Base-by-base conservation (phyloP, 169 alveolate species). In the Ichthyophthirius multifiliis region DNA sequence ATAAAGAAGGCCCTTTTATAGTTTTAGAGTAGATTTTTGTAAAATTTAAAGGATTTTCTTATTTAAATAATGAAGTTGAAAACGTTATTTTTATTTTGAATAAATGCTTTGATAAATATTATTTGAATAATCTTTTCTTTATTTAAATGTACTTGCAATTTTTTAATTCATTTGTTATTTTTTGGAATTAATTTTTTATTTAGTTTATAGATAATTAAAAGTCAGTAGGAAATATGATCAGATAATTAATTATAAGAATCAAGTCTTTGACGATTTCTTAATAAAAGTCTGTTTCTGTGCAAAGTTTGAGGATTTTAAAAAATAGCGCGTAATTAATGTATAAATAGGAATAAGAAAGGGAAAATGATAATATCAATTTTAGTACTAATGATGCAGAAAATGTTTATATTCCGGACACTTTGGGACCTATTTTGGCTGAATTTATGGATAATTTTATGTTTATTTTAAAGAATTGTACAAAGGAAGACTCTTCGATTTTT, bases 1-100 rank as follows among this genome's bases (percentile, higher is more conserved):
- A 55, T 5, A 55, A 55, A 55, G 71, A 55, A 55, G 71, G 71
- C 31, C 71, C 71, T 3, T 55, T 55, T 9, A 55, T 34, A 55
- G 31, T 27, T 18, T 27, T 55, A 39, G 71, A 55, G 23, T 16
- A 55, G 31, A n/a, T 55, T 4, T 55, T 55, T 55, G 71, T 55
- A 6, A 55, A 55, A 55, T 55, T 55, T 7, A 27, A 55, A 27
- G 71, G 71, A 2, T 55, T 55, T 55, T 39, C 23, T 23, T 55
- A 55, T 23, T 39, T 55, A 10, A 10, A 34, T 3, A 55, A 55
- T 55, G 71, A 55, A 10, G 71, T 55, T 4, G 71, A 55, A n/a
- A 55, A 55, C 31, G 71, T 55, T 27, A 55, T 55, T 15, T 6
- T n/a, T 10, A 55, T 39, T 3, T 18, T 55, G 2, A 55, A 55